Base-by-base conservation (phyloP, 805 yeast species). In the Priceomyces carsonii region DNA sequence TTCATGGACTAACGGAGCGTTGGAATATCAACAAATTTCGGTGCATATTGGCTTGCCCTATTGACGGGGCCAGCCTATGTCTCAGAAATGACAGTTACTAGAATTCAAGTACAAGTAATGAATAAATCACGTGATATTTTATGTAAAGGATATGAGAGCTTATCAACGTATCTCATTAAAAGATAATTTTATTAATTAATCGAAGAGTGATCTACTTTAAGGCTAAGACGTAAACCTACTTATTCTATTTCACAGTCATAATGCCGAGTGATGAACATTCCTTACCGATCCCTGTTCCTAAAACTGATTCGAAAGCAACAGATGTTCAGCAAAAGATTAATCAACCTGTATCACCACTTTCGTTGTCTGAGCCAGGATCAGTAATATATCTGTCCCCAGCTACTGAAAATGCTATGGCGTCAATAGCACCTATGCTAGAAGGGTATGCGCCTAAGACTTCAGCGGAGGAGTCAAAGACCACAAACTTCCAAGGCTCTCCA, bases 391-490 rank as follows among this genome's bases (percentile, higher is more conserved):
- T 62, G 8, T 44, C 60, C 1, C 63, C 64, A 8, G 60, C 59
- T 18, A 66, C 73, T 3, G 62, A 66, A 37, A 77, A 69, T 43
- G 91, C 91, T 8, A 80, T 84, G 69, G 90, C 86, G 8, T 75
- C 87, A 0, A 78, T 85, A 28, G 91, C 91, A 1, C 93, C 95
- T 2, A 82, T 85, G 53, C 58, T 85, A 26, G 89, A 82, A 52
- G 70, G 77, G 1, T 85, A 82, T 56, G 73, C 78, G 4, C 93
- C 93, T 4, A 85, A 82, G 51, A 75, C 89, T 0, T 49, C 51
- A 13, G 53, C 57, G 13, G 57, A 64, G 34, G 69, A 64, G 36
- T 38, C 55, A 44, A 5, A 37, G 36, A 18, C 8, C n/a, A 24
- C 26, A 24, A 24, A 7, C 13, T n/a, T n/a, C 26, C 39, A n/a